phyloP scores from a whole-genome alignment of 768 basidiomycete genomes.

The Baorangia bicolor region DNA sequence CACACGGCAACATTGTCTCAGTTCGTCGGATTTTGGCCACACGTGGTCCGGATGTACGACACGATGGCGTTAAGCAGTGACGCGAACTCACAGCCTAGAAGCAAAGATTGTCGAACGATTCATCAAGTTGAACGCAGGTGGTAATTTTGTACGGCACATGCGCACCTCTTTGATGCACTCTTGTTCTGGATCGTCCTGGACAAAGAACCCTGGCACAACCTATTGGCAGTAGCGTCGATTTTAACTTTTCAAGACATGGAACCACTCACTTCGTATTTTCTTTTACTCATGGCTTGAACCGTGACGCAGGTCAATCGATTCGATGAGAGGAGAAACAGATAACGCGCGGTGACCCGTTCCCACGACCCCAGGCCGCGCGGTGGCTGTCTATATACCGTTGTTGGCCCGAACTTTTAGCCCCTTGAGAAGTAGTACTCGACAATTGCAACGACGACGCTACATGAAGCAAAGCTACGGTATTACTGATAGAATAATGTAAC shows the following conservation, averaged over 20 bases:
- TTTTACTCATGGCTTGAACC: not conserved
- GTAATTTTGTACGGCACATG: not conserved
- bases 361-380: too few species aligned
- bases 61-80: too few species aligned
- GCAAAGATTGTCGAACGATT: not conserved
- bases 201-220: conserved; percentile 4
- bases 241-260: too few species aligned
- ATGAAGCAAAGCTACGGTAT: conserved; percentile 32
- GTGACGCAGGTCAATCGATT: not conserved
- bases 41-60: not conserved
- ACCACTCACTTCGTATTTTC: not conserved
- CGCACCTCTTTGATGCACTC: not conserved
- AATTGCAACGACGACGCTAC: conserved; percentile 28
- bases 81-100: not conserved
- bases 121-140: not conserved
- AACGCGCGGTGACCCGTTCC: too few species aligned
- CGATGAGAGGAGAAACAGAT: not conserved
- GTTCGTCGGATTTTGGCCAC: not conserved
- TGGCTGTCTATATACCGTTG: not conserved
- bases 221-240: not conserved
- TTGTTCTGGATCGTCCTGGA: conserved; percentile 6
- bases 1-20: not conserved
- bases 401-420: not conserved
- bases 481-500: conserved; percentile 34
- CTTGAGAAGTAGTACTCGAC: conserved; percentile 6